Evolutionary conservation across 2,329 filamentous ascomycete species (phyloP).

Genomic region (Aspergillus sp.): DNA sequence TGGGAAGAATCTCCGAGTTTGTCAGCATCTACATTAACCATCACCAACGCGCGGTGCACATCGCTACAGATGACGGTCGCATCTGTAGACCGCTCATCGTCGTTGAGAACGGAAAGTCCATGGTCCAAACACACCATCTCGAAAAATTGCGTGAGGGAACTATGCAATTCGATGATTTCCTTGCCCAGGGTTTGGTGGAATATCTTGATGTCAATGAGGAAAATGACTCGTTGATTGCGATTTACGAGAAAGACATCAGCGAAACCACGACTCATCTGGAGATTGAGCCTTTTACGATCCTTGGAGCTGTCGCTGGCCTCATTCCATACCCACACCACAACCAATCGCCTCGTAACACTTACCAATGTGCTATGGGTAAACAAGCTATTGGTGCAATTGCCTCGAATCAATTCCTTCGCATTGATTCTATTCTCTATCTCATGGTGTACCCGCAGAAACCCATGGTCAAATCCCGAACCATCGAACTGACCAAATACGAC

Average conservation of each 20-base stretch:
- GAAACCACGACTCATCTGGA: conserved; percentile 88
- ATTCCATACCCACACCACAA: conserved; percentile 99
- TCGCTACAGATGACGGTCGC: conserved; percentile 93
- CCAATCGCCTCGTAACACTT: conserved; percentile 96
- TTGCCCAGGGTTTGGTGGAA: conserved; percentile 85
- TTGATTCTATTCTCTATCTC: conserved; percentile 92
- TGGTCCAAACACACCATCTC: conserved; percentile 74
- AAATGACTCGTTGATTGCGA: conserved; percentile 89
- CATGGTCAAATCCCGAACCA: conserved; percentile 96
- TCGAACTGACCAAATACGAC: conserved; percentile 94
- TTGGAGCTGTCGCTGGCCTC: conserved; percentile 90
- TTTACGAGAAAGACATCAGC: conserved; percentile 82
- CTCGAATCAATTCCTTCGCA: conserved; percentile 95
- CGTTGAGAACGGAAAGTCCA: conserved; percentile 82
- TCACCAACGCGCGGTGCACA: conserved; percentile 86
- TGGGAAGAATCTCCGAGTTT: conserved; percentile 91
- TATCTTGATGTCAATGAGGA: conserved; percentile 99
- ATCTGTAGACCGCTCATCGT: conserved; percentile 96
- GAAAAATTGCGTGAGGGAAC: conserved; percentile 77
- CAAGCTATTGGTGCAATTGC: conserved; percentile 98
- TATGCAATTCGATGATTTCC: conserved; percentile 89
- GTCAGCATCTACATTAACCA: conserved; percentile 95
- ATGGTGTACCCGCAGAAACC: conserved; percentile 97
- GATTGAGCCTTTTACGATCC: conserved; percentile 95
- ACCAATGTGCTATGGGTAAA: conserved; percentile 99